Base-by-base conservation (phyloP, 73 alveolate species). In the Symbiodinium natans region DNA sequence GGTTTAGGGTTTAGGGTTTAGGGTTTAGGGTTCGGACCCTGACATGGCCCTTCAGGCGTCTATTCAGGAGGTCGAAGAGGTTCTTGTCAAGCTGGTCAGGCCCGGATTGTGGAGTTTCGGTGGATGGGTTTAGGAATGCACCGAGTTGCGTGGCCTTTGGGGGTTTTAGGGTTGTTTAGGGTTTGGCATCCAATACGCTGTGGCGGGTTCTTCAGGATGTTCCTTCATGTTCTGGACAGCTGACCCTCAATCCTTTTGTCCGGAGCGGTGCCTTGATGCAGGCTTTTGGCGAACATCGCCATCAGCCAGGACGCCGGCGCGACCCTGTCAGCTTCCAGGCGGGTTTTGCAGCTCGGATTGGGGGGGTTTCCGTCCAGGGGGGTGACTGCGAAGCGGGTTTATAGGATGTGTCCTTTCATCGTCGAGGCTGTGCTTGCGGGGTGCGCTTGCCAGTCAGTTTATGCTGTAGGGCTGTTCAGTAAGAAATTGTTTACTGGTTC, bases 271-370 rank as follows among this genome's bases (percentile, higher is more conserved):
- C 82, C 10, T 68, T 5, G 4, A 2, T 54, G 11, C 86, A 89
- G 95, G 95, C 75, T 90, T 29, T 42, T 90, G 87, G 99, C 99
- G 56, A 99, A 99, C 77, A 54, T 99, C 38, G 92, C 99, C 68
- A 99, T 99, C 93, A 99, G 99, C 99, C 88, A 82, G 29, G 38
- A 40, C 21, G 86, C 99, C 4, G 85, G 86, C 21, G 42, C 94
- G 42, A 80, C 93, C 41, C 10, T 92, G 71, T 99, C 92, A 13
- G 54, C 88, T 31, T 74, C 93, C 17, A 90, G 84, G 84, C 82
- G 38, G 23, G 3, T 59, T 43, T 43, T 43, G 56, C 56, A 8
- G n/a, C n/a, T n/a, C n/a, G n/a, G n/a, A n/a, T n/a, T n/a, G n/a
- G n/a, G n/a, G n/a, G n/a, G n/a, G n/a, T n/a, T n/a, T n/a, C n/a